Conservation (phyloP, 73 alveolate genomes). For the Halteria grandinella region DNA sequence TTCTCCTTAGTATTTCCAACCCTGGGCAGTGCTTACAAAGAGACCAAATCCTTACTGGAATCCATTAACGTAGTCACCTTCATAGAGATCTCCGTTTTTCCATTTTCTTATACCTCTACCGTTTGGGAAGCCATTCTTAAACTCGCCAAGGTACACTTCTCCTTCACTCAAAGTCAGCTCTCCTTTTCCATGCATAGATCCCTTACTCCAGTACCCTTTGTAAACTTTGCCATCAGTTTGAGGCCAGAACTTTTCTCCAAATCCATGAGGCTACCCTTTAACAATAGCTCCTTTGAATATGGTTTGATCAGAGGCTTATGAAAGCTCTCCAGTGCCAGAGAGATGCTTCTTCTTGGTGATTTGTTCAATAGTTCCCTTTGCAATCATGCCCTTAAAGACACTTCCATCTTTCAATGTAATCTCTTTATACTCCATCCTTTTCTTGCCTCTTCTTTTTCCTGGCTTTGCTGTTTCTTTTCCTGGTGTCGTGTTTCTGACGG, state of each 20-base stretch:
- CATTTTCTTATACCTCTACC: slow-evolving; percentile 75
- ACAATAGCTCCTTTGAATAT: slow-evolving; percentile 14
- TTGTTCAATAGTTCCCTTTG: too few relatives aligned
- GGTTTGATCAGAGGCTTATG: too few relatives aligned
- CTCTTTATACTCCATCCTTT: not conserved
- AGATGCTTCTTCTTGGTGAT: not conserved
- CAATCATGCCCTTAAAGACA: slow-evolving; percentile 13
- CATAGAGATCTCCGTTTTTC: slow-evolving; percentile 72
- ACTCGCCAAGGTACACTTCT: slow-evolving; percentile 64
- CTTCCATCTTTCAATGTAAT: slow-evolving; percentile 39
- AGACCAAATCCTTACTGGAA: slow-evolving; percentile 63
- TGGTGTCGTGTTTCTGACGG: not conserved
- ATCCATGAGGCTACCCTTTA: slow-evolving; percentile 54
- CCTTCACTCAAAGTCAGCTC: slow-evolving; percentile 43
- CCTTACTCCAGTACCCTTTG: slow-evolving; percentile 79
- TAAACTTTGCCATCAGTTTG: slow-evolving; percentile 53
- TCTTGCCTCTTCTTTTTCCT: not conserved
- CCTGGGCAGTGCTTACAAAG: slow-evolving; percentile 49
- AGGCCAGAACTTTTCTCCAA: slow-evolving; percentile 59
- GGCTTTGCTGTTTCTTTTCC: not conserved
- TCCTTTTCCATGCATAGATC: slow-evolving; percentile 82
- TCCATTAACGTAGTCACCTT: slow-evolving; percentile 74
- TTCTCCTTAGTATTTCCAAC: slow-evolving; percentile 73
- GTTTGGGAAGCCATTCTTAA: slow-evolving; percentile 71
- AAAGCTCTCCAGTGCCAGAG: slow-evolving; percentile 42